Percentiles rank a stretch among this genome's conserved stretches.
Evolutionary conservation across 2,329 filamentous ascomycete genomes (phyloP).

Genomic region (Colletotrichum lentis): DNA sequence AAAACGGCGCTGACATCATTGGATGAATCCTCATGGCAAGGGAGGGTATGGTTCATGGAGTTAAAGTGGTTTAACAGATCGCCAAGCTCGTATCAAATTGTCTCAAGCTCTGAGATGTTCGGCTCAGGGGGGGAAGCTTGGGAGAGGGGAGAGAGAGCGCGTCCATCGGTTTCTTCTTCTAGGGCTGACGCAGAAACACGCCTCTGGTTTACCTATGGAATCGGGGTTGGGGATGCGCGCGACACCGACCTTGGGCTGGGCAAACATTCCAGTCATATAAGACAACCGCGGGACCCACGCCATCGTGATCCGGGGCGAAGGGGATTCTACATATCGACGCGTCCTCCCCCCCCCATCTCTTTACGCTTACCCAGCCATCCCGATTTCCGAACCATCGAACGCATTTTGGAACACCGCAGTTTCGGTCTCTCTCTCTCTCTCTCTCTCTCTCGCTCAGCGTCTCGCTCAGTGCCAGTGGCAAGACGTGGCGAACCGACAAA

Average conservation of each 20-base stretch:
- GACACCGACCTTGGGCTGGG: slow-evolving; percentile 1
- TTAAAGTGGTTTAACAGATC: not conserved
- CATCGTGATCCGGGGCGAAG: not conserved
- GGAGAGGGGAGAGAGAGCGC: too few species aligned
- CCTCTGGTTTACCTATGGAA: not conserved
- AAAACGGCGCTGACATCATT: slow-evolving; percentile 19
- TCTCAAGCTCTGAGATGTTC: slow-evolving; percentile 7
- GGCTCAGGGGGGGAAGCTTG: not conserved
- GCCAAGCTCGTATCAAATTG: slow-evolving; percentile 3
- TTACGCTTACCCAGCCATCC: not conserved
- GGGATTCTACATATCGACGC: slow-evolving; percentile 2
- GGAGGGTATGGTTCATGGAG: not conserved
- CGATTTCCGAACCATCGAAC: not conserved
- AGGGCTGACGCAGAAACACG: not conserved
- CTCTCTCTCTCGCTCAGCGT: too few species aligned
- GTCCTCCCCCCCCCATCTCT: not conserved
- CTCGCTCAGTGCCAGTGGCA: not conserved
- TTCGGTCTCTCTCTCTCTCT: too few species aligned
- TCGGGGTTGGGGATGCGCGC: not conserved
- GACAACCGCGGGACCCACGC: slow-evolving; percentile 2
- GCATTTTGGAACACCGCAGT: too few species aligned
- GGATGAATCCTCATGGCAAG: not conserved
- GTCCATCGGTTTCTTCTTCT: slow-evolving; percentile 15
- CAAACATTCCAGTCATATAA: slow-evolving; percentile 13
- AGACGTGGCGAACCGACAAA: not conserved